Percentiles rank a stretch among this genome's conserved stretches.
phyloP scores from a whole-genome alignment of 2,329 filamentous ascomycete genomes.

The Cadophora sp. region DNA sequence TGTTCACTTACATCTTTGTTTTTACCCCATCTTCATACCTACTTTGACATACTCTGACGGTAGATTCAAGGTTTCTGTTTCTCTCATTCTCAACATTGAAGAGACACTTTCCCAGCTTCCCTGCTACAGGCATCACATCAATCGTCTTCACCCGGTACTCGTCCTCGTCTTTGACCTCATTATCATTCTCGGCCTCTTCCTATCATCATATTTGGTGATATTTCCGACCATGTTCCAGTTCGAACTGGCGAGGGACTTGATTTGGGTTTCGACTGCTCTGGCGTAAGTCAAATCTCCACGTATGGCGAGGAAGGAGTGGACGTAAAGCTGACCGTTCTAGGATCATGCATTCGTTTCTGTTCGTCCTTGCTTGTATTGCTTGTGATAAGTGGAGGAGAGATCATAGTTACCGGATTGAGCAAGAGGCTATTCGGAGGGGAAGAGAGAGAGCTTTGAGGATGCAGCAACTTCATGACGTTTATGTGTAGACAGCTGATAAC shows the following conservation, averaged over 20 bases:
- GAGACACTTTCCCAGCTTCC: not conserved
- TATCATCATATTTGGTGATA: constrained; percentile 14
- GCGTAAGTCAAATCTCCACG: not conserved
- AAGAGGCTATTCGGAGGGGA: constrained; percentile 12
- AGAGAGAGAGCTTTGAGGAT: constrained; percentile 14
- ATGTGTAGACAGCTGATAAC: not conserved
- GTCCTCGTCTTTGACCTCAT: constrained; percentile 15
- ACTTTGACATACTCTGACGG: not conserved
- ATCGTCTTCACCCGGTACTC: constrained; percentile 12
- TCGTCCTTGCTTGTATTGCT: constrained; percentile 14
- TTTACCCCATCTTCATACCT: not conserved
- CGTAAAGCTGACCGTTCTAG: not conserved
- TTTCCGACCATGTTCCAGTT: constrained; percentile 8
- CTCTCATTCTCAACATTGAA: constrained; percentile 13
- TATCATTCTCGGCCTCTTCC: constrained; percentile 4
- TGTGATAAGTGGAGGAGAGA: constrained; percentile 16
- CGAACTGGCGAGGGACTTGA: constrained; percentile 8
- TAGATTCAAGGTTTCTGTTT: not conserved
- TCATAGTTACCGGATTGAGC: constrained; percentile 9
- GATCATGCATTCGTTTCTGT: constrained; percentile 12
- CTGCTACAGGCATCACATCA: constrained; percentile 9
- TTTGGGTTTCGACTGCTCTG: constrained; percentile 15
- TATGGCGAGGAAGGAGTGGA: not conserved
- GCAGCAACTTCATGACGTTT: constrained; percentile 11
- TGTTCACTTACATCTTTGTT: constrained; percentile 20